Conservation (phyloP, 768 basidiomycete species). For the Pleurotus platypus region DNA sequence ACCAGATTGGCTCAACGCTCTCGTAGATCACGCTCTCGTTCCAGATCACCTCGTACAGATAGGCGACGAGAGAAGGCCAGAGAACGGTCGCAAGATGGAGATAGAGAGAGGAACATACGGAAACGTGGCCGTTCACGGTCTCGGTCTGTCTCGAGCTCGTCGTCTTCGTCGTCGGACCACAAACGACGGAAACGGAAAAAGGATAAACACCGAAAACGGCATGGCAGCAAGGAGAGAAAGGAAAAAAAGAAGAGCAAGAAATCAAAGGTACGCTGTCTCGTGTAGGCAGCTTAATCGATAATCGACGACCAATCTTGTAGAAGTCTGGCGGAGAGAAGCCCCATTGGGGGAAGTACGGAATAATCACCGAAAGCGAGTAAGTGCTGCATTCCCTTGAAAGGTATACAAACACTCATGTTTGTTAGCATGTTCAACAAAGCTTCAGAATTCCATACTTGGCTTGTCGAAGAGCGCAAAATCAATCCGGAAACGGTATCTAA, state of each 20-base stretch:
- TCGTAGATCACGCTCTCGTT: conserved; percentile 8
- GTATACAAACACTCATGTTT: background rate
- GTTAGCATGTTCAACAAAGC: conserved; percentile 76
- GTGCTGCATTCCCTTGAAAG: conserved; percentile 23
- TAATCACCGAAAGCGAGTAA: conserved; percentile 83
- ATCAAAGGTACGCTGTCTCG: conserved; percentile 34
- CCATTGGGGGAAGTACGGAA: conserved; percentile 90
- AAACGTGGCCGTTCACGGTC: conserved; percentile 29
- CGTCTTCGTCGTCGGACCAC: conserved; percentile 32
- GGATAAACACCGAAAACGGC: conserved; percentile 41
- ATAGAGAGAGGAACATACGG: conserved; percentile 23
- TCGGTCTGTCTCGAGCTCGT: conserved; percentile 40
- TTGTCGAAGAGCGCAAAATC: conserved; percentile 87
- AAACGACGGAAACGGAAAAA: conserved; percentile 42
- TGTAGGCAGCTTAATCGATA: conserved; percentile 4
- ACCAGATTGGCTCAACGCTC: background rate
- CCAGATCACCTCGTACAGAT: conserved; percentile 17
- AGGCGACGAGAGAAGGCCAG: conserved; percentile 30
- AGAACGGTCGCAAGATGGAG: conserved; percentile 26
- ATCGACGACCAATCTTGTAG: conserved; percentile 29
- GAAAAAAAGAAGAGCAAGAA: conserved; percentile 70
- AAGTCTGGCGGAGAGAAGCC: conserved; percentile 55
- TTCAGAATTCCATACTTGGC: conserved; percentile 88
- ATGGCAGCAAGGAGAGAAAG: conserved; percentile 40
- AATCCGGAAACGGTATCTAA: conserved; percentile 88